These are phyloP conservation scores for Aspergillus kassunensis DNA, from an alignment of 495 filamentous ascomycete species.

Conservation along the genomic window DNA sequence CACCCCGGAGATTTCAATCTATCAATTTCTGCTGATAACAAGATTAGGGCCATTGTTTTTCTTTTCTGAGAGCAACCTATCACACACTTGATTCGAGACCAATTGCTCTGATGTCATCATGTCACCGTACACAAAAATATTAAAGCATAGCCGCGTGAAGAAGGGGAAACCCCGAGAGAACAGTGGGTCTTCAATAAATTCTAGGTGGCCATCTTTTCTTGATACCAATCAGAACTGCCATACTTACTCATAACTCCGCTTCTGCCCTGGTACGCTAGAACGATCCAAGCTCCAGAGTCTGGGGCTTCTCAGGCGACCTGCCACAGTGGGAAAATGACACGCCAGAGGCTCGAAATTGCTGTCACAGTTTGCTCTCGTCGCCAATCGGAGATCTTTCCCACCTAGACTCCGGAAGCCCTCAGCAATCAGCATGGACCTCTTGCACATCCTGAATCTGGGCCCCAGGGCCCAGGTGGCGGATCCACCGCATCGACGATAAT, in stretches of 20 bases:
- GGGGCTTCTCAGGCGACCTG: conserved; percentile 18
- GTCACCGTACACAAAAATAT: not conserved
- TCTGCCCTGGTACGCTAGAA: conserved; percentile 10
- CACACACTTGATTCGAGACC: too few species aligned
- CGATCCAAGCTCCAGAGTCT: conserved; percentile 3
- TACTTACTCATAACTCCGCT: not conserved
- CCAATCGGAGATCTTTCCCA: not conserved
- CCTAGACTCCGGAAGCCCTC: too few species aligned
- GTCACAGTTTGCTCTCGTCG: not conserved
- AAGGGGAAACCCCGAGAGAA: not conserved
- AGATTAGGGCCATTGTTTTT: too few species aligned
- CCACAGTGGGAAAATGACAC: conserved; percentile 21
- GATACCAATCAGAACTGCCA: conserved; percentile 4
- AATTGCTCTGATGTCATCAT: too few species aligned
- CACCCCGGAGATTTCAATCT: not conserved
- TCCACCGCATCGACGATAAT: conserved; percentile 3
- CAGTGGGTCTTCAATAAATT: not conserved
- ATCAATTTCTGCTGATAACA: not conserved
- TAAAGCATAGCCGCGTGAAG: not conserved
- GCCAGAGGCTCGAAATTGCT: conserved; percentile 3
- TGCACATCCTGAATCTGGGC: not conserved
- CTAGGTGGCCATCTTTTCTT: not conserved
- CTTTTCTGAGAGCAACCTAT: not conserved
- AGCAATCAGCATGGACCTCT: not conserved
- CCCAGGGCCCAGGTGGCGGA: conserved; percentile 13